Percentiles rank a stretch among this genome's conserved stretches.
These are phyloP conservation scores for Brasilioporus rufonigricans DNA, from an alignment of 768 basidiomycete species.

Conservation along the genomic window DNA sequence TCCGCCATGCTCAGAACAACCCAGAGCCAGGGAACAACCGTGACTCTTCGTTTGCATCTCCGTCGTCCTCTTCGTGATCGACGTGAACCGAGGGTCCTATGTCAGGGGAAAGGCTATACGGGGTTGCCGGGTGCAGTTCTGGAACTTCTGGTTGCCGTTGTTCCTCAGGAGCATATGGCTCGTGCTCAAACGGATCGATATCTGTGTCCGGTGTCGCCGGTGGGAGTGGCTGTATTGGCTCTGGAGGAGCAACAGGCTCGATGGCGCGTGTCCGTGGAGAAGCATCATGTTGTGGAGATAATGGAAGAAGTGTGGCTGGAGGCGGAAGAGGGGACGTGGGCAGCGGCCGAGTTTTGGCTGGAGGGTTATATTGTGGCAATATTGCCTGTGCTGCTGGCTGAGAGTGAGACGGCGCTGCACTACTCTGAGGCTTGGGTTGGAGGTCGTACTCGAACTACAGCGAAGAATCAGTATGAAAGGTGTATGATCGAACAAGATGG, in stretches of 20 bases:
- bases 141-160: background rate
- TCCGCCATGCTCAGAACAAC: constrained; percentile 31
- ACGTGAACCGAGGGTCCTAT: background rate
- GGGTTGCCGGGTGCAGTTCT: constrained; percentile 20
- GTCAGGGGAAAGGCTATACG: constrained; percentile 29
- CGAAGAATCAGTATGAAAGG: constrained; percentile 4
- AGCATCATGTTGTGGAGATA: constrained; percentile 2
- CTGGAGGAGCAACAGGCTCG: constrained; percentile 9
- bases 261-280: constrained; percentile 3
- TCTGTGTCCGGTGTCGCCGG: constrained; percentile 28
- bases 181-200: constrained; percentile 34
- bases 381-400: constrained; percentile 2
- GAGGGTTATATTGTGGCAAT: constrained; percentile 12
- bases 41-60: constrained; percentile 31
- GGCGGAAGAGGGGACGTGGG: constrained; percentile 11
- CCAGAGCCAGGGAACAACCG: constrained; percentile 45
- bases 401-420: constrained; percentile 13
- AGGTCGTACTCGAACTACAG: constrained; percentile 42
- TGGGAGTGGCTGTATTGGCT: constrained; percentile 15
- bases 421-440: constrained; percentile 14
- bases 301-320: constrained; percentile 8
- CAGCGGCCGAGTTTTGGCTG: constrained; percentile 8
- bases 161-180: constrained; percentile 26
- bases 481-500: background rate
- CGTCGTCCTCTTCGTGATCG: constrained; percentile 23